Percentiles rank a stretch among this genome's conserved stretches.
These are phyloP conservation scores for Fusarium sublunatum DNA, from an alignment of 2,329 filamentous ascomycete species.

Conservation along the genomic window DNA sequence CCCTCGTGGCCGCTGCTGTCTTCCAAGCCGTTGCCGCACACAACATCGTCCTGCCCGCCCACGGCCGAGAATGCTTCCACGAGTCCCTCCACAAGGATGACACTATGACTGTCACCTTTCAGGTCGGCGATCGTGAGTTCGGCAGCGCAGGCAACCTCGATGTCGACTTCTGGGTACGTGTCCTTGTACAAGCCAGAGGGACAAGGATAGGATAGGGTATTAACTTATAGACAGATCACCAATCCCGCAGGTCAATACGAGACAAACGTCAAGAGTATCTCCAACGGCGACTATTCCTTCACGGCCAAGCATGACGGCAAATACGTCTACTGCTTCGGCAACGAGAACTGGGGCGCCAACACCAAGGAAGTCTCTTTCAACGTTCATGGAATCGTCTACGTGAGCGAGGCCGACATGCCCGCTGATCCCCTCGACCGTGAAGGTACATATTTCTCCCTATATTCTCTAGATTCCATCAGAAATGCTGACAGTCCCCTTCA, in stretches of 20 bases:
- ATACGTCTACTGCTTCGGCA: slow-evolving; percentile 98
- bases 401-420: slow-evolving; percentile 85
- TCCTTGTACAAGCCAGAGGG: not conserved
- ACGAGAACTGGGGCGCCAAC: slow-evolving; percentile 96
- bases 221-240: slow-evolving; percentile 68
- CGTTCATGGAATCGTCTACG: slow-evolving; percentile 98
- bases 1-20: slow-evolving; percentile 56
- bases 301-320: slow-evolving; percentile 86
- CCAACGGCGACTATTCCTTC: slow-evolving; percentile 94
- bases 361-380: slow-evolving; percentile 99
- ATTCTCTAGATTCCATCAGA: not conserved
- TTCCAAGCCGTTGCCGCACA: slow-evolving; percentile 77
- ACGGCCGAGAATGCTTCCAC: slow-evolving; percentile 98
- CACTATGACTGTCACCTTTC: slow-evolving; percentile 98
- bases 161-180: slow-evolving; percentile 94
- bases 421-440: slow-evolving; percentile 91
- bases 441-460: slow-evolving; percentile 64
- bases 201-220: slow-evolving; percentile 20
- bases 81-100: slow-evolving; percentile 92
- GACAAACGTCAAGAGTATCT: slow-evolving; percentile 81
- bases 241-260: slow-evolving; percentile 82
- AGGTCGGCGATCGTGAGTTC: slow-evolving; percentile 96
- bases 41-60: slow-evolving; percentile 94
- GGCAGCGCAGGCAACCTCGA: slow-evolving; percentile 94
- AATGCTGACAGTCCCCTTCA: slow-evolving; percentile 50